Conservation (phyloP, 345 rosid species). For the Cardamine occulta region DNA sequence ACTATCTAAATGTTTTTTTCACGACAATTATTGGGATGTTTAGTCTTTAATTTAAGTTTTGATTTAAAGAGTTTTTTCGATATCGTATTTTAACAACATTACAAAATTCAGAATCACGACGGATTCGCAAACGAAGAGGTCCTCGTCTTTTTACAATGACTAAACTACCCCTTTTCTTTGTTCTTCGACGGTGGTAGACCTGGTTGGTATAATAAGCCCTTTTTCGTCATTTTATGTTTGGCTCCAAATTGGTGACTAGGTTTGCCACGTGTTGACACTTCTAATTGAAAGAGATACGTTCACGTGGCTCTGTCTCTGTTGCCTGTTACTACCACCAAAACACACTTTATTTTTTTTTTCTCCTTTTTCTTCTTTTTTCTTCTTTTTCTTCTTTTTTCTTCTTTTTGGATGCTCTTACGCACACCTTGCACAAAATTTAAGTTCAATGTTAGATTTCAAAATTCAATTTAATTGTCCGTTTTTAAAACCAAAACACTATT, state of each 20-base stretch:
- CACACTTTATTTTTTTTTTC: neutral
- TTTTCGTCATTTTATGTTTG: constrained; percentile 13
- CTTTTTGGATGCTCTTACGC: neutral
- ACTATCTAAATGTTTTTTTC: neutral
- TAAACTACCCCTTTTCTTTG: neutral
- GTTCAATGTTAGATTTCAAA: neutral
- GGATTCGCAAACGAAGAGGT: constrained; percentile 44
- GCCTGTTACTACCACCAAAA: constrained; percentile 43
- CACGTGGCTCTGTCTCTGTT: constrained; percentile 46
- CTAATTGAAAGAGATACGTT: constrained; percentile 39
- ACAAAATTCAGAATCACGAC: constrained; percentile 16
- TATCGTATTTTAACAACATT: constrained; percentile 12
- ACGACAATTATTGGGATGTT: constrained; percentile 39
- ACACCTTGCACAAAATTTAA: constrained; percentile 25
- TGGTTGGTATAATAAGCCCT: neutral
- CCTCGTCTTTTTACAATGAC: constrained; percentile 10
- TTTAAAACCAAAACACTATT: neutral
- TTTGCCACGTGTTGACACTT: constrained; percentile 46
- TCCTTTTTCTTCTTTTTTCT: neutral
- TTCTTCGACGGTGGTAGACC: too few relatives aligned
- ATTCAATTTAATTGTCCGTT: neutral
- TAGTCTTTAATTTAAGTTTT: constrained; percentile 32
- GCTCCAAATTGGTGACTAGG: constrained; percentile 36
- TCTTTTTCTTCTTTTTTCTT: neutral
- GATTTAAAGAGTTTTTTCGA: constrained; percentile 1